Percentiles rank a stretch among this genome's conserved stretches.
These are phyloP conservation scores for Dentiscutata heterogama DNA, from an alignment of 371 early-diverging fungal species.

Conservation along the genomic window DNA sequence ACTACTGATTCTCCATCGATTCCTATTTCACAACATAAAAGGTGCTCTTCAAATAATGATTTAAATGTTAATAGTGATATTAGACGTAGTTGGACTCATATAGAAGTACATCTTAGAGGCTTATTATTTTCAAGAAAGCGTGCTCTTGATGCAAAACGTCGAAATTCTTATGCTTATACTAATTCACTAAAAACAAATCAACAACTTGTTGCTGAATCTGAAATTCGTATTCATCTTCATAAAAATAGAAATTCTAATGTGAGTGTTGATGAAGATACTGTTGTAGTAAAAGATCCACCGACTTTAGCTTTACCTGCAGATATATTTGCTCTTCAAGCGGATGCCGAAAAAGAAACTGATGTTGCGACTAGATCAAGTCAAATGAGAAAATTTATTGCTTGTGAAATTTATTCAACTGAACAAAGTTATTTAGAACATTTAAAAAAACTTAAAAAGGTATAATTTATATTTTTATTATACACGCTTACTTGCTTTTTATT, in stretches of 20 bases:
- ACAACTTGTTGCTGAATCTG: constrained; percentile 3
- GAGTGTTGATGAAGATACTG: neutral
- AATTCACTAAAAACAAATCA: neutral
- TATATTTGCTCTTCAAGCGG: neutral
- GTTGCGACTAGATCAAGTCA: constrained; percentile 46
- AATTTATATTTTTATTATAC: neutral
- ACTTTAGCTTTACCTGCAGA: neutral
- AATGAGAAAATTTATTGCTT: constrained; percentile 56
- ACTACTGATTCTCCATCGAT: too few species aligned
- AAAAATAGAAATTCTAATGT: neutral
- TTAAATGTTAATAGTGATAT: neutral
- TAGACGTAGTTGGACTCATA: constrained; percentile 34
- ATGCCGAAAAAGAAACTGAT: constrained; percentile 21
- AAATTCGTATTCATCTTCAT: neutral
- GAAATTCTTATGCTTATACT: constrained; percentile 37
- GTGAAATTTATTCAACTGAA: constrained; percentile 61
- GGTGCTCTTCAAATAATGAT: too few species aligned
- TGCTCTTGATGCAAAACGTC: neutral
- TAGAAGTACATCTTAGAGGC: constrained; percentile 24
- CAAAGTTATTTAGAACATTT: constrained; percentile 60
- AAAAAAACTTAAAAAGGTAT: constrained; percentile 59
- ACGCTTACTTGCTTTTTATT: neutral
- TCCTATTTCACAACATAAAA: too few species aligned
- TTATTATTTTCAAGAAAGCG: constrained; percentile 25
- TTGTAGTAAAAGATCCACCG: neutral